Evolutionary conservation across 2,329 filamentous ascomycete species (phyloP), one percentile per base, ranked within the genome.

Genomic region (Arthrobotrys conoides): DNA sequence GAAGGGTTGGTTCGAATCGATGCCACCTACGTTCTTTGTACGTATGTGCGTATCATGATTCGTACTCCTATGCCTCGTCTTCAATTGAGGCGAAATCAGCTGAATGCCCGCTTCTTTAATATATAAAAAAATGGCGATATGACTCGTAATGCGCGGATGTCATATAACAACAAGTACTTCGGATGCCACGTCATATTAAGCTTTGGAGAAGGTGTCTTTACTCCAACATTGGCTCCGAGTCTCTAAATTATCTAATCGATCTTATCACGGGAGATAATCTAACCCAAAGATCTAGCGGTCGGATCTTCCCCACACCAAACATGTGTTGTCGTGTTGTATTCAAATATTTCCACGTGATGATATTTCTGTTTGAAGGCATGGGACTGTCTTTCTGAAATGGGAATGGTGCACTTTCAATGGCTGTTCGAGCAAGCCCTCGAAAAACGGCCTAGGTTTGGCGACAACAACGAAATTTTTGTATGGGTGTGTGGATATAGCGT

Each of bases 341-440:
- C 8, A 8, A 36, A 3, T 10, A 12, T 36, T 18, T 2, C 10
- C 67, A 78, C 46, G 68, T 78, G 75, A 64, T 24, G 5, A 0
- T 4, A 16, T 1, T 6, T 6, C 10, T 5, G 75, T 78, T 78
- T 72, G 75, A 30, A 33, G 0, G 0, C n/a, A 4, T 38, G 36
- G 27, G 75, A 78, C 75, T 78, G 75, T 41, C 63, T 64, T 78
- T 78, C 75, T 68, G 14, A 72, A 78, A 78, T 18, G 3, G 75
- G 75, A 41, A 78, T 69, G 27, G 75, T 20, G n/a, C 24, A 9
- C 10, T 14, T 68, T 38, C 20, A 14, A 24, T 16, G 36, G 59
- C 30, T 36, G 48, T 65, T 41, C 44, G 10, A 38, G 38, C 64
- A 69, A 75, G 46, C 71, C 71, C 71, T 75, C 71, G 53, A 72